Conservation (phyloP, 164 flowering plant genomes). For the Saururus chinensis region DNA sequence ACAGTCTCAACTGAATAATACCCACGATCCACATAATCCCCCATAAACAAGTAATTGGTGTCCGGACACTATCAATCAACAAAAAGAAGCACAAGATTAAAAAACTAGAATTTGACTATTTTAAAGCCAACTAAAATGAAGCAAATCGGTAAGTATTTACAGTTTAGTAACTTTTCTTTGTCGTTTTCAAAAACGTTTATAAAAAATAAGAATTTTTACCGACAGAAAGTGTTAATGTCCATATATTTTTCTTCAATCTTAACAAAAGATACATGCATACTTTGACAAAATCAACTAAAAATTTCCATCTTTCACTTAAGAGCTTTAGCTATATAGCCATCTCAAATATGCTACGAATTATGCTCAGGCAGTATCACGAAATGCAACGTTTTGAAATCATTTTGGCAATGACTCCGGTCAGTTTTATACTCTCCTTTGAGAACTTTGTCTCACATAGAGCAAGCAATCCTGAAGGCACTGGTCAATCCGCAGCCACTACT, state of each 20-base stretch:
- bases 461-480: neutral
- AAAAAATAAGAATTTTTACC: no score
- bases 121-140: no score
- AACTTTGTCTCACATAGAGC: neutral
- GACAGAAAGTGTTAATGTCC: neutral
- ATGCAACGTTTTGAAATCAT: neutral
- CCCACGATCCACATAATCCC: conserved; percentile 97
- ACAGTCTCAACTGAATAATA: conserved; percentile 95
- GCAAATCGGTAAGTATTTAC: no score
- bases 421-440: neutral
- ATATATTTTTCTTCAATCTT: neutral
- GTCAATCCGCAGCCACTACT: neutral
- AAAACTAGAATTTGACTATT: neutral
- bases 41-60: conserved; percentile 94
- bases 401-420: neutral
- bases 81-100: neutral
- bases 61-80: conserved; percentile 70
- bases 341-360: neutral
- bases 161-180: no score
- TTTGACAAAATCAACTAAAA: neutral
- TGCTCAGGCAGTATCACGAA: neutral
- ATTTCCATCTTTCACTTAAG: no score
- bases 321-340: neutral
- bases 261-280: no score
- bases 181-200: neutral